These are phyloP conservation scores for Neofusicoccum parvum DNA, from an alignment of 2,329 filamentous ascomycete species.

Conservation along the genomic window DNA sequence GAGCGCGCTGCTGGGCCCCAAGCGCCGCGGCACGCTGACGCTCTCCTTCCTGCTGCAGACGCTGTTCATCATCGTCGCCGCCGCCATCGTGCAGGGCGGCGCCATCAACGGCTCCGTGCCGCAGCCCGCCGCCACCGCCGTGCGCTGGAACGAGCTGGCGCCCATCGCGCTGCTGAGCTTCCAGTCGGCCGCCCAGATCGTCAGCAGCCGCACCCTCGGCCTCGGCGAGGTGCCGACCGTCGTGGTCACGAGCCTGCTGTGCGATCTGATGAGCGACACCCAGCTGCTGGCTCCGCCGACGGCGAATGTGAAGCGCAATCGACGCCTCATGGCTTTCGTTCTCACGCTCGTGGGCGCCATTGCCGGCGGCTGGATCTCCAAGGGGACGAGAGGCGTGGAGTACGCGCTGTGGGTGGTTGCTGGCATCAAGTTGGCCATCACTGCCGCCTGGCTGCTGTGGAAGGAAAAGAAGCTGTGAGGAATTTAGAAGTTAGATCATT, in stretches of 20 bases:
- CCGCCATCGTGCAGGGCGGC: conserved; percentile 48
- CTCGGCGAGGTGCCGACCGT: conserved; percentile 75
- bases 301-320: conserved; percentile 56
- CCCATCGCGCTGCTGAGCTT: conserved; percentile 73
- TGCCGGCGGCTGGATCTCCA: conserved; percentile 57
- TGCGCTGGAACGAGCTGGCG: conserved; percentile 63
- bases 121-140: conserved; percentile 23
- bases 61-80: conserved; percentile 44
- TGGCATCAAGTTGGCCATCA: conserved; percentile 41
- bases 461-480: neutral
- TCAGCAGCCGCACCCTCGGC: conserved; percentile 70
- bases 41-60: conserved; percentile 44
- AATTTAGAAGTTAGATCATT: too few relatives aligned
- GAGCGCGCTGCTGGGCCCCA: conserved; percentile 64
- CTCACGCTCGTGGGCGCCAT: conserved; percentile 58
- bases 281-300: conserved; percentile 47
- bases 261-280: conserved; percentile 73
- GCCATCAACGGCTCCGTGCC: conserved; percentile 58
- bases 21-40: conserved; percentile 66
- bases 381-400: conserved; percentile 53
- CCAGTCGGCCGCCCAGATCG: conserved; percentile 76
- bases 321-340: conserved; percentile 53
- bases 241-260: conserved; percentile 80
- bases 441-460: conserved; percentile 40
- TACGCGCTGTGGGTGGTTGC: conserved; percentile 54